phyloP scores from a whole-genome alignment of 495 filamentous ascomycete species.

The Hypoxylon rickii region DNA sequence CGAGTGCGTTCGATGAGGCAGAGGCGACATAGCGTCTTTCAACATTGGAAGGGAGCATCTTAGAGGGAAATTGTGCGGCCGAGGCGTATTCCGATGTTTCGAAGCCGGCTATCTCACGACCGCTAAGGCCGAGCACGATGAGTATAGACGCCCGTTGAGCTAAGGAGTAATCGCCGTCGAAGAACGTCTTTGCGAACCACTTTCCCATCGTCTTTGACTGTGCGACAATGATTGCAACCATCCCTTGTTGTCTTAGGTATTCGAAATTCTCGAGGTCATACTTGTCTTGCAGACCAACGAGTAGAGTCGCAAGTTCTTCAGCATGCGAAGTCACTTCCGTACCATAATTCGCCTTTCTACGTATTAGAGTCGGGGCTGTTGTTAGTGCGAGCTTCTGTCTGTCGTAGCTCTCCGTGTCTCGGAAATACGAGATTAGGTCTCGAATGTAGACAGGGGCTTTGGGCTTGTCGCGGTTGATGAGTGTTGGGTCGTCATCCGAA shows the following conservation, averaged over 20 bases:
- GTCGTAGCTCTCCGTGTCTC: conserved; percentile 83
- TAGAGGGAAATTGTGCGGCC: conserved; percentile 67
- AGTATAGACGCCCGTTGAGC: conserved; percentile 81
- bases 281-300: conserved; percentile 81
- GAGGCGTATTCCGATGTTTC: conserved; percentile 62
- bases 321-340: conserved; percentile 83
- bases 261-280: conserved; percentile 76
- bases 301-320: conserved; percentile 74
- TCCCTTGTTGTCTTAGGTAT: conserved; percentile 75
- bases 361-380: conserved; percentile 78
- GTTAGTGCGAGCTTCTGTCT: conserved; percentile 77
- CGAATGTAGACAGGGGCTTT: conserved; percentile 90
- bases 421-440: conserved; percentile 77
- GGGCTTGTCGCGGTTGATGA: conserved; percentile 80
- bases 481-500: conserved; percentile 87
- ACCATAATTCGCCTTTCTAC: conserved; percentile 85
- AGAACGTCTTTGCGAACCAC: conserved; percentile 85
- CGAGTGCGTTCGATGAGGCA: conserved; percentile 18
- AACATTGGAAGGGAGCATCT: conserved; percentile 65
- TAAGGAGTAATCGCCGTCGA: conserved; percentile 88
- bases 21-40: conserved; percentile 52
- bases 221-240: conserved; percentile 81
- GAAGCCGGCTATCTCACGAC: conserved; percentile 86
- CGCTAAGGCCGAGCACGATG: conserved; percentile 77
- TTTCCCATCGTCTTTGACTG: conserved; percentile 76